phyloP scores from a whole-genome alignment of 257 asterid genomes.

The Solanum paucissectum region DNA sequence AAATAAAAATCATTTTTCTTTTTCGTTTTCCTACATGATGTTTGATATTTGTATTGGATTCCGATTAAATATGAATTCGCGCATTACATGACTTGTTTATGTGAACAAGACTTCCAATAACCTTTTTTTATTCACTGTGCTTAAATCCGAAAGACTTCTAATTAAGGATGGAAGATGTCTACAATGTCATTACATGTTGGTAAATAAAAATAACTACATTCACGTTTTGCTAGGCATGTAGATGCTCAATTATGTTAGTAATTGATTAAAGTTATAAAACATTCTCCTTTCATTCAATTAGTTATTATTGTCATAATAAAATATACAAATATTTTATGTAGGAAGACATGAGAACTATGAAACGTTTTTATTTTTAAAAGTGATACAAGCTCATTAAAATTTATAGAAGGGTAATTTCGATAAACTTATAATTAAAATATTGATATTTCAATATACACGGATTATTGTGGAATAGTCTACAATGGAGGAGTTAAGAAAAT shows the following conservation, averaged over 20 bases:
- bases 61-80: fast-evolving
- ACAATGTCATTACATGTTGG: background rate
- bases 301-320: background rate
- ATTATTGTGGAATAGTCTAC: background rate
- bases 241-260: background rate
- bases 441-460: background rate
- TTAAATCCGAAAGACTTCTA: background rate
- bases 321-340: background rate
- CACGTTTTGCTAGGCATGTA: background rate
- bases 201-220: background rate
- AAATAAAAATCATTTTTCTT: background rate
- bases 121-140: background rate
- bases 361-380: background rate
- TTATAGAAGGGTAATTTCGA: background rate
- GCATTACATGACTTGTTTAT: background rate
- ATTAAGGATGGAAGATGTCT: background rate
- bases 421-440: background rate
- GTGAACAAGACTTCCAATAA: fast-evolving
- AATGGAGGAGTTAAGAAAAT: too few relatives aligned
- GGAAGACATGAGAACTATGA: background rate
- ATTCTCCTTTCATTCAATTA: background rate
- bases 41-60: background rate
- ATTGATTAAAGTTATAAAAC: background rate
- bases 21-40: fast-evolving
- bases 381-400: background rate